These are phyloP conservation scores for Agaricus blazei DNA, from an alignment of 768 basidiomycete genomes.

Conservation along the genomic window DNA sequence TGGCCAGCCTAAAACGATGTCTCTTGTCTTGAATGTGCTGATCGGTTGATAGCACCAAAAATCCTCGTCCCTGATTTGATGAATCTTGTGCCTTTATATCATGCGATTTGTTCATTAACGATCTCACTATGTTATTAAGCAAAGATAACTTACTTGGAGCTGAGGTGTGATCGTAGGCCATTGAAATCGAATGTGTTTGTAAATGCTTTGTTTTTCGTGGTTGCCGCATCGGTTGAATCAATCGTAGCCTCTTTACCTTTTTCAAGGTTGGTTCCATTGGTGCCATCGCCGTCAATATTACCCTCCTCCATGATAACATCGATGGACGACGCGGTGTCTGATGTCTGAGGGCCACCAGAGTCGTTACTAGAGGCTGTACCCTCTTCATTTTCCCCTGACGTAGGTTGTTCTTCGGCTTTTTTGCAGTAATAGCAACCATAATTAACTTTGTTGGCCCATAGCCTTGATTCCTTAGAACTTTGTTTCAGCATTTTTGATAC, in stretches of 20 bases:
- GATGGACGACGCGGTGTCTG: background rate
- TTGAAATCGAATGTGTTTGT: conserved; percentile 37
- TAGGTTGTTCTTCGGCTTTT: background rate
- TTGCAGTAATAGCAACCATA: conserved; percentile 56
- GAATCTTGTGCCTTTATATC: conserved; percentile 36
- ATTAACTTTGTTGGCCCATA: conserved; percentile 26
- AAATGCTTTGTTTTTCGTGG: conserved; percentile 16
- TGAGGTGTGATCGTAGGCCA: conserved; percentile 58
- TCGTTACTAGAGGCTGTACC: background rate
- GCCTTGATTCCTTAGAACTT: conserved; percentile 13
- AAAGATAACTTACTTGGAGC: conserved; percentile 44
- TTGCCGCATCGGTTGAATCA: background rate
- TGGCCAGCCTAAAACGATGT: background rate
- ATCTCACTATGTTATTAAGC: background rate
- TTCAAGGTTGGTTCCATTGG: conserved; percentile 9
- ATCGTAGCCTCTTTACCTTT: background rate
- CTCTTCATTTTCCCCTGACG: background rate
- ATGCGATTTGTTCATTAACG: background rate
- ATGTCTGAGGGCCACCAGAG: background rate
- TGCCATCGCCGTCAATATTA: background rate
- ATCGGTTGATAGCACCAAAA: background rate
- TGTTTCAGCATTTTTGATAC: conserved; percentile 12
- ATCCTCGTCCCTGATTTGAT: conserved; percentile 1
- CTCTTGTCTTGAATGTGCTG: background rate
- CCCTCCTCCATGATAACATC: background rate